phyloP scores from a whole-genome alignment of 192 early-diverging fungal genomes.

The Coemansia aciculifera region DNA sequence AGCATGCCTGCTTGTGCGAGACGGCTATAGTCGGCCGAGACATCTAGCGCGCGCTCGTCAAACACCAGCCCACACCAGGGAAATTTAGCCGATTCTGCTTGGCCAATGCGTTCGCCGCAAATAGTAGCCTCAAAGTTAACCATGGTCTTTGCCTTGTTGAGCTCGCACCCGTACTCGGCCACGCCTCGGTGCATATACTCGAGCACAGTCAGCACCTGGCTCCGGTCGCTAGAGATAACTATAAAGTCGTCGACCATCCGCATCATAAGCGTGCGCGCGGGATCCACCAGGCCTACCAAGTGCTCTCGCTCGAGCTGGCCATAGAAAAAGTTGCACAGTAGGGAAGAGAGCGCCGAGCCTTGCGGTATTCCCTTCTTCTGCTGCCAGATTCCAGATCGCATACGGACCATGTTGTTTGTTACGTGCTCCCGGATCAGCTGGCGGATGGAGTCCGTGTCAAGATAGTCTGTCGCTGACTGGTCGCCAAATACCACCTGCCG shows the following conservation, averaged over 20 bases:
- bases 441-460: slow-evolving; percentile 56
- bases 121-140: slow-evolving; percentile 67
- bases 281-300: slow-evolving; percentile 48
- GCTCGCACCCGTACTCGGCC: slow-evolving; percentile 70
- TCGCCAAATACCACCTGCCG: slow-evolving; percentile 71
- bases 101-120: slow-evolving; percentile 30
- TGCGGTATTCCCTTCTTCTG: slow-evolving; percentile 87
- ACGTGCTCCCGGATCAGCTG: slow-evolving; percentile 65
- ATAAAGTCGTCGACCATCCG: slow-evolving; percentile 87
- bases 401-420: slow-evolving; percentile 64
- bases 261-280: slow-evolving; percentile 61
- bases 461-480: slow-evolving; percentile 60
- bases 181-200: slow-evolving; percentile 61
- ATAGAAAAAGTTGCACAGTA: slow-evolving; percentile 89
- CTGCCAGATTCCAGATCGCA: slow-evolving; percentile 62
- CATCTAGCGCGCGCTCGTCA: slow-evolving; percentile 63
- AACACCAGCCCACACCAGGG: slow-evolving; percentile 83
- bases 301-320: slow-evolving; percentile 68
- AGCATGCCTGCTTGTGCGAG: slow-evolving; percentile 51
- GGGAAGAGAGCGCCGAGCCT: slow-evolving; percentile 80
- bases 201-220: slow-evolving; percentile 59
- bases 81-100: slow-evolving; percentile 21
- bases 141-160: slow-evolving; percentile 78
- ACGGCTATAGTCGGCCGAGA: slow-evolving; percentile 69
- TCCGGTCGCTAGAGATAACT: slow-evolving; percentile 61